Conservation (phyloP, 208 protist species). For the Borovskyia barvae region DNA sequence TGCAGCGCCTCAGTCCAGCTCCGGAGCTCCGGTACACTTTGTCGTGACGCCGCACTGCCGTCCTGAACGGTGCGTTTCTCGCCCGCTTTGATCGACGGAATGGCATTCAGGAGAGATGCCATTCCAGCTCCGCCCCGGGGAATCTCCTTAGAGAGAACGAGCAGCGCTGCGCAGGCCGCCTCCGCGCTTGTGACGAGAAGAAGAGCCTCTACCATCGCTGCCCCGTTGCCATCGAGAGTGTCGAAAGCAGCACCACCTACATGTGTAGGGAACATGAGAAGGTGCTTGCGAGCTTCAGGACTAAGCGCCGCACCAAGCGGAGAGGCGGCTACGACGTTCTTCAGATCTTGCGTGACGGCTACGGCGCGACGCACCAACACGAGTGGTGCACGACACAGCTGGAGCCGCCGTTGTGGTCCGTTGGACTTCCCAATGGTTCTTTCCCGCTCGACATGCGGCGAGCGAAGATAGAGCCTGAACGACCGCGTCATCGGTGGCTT, state of each 20-base stretch:
- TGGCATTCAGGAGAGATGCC: too few relatives aligned
- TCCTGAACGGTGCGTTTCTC: not conserved
- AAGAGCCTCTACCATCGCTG: constrained; percentile 11
- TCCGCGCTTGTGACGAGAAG: constrained; percentile 20
- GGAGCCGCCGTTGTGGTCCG: not conserved
- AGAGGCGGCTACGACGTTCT: constrained; percentile 60
- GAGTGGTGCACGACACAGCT: constrained; percentile 30
- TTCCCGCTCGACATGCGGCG: too few relatives aligned
- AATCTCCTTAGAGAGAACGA: constrained; percentile 21
- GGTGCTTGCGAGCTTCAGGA: constrained; percentile 58
- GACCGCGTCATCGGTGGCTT: too few relatives aligned
- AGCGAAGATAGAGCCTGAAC: too few relatives aligned
- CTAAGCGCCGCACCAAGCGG: constrained; percentile 46
- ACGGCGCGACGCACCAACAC: constrained; percentile 42
- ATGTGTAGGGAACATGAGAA: constrained; percentile 28
- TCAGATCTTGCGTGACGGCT: constrained; percentile 48
- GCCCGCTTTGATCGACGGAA: too few relatives aligned
- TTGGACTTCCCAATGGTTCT: too few relatives aligned
- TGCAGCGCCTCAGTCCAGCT: not conserved
- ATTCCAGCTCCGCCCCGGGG: constrained; percentile 12
- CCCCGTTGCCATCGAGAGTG: not conserved
- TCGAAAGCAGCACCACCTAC: not conserved
- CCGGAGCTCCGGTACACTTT: not conserved
- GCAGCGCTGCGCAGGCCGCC: constrained; percentile 12
- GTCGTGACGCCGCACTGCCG: too few relatives aligned